These are phyloP conservation scores for Aspergillus biplanus DNA, from an alignment of 495 filamentous ascomycete genomes.

Conservation along the genomic window DNA sequence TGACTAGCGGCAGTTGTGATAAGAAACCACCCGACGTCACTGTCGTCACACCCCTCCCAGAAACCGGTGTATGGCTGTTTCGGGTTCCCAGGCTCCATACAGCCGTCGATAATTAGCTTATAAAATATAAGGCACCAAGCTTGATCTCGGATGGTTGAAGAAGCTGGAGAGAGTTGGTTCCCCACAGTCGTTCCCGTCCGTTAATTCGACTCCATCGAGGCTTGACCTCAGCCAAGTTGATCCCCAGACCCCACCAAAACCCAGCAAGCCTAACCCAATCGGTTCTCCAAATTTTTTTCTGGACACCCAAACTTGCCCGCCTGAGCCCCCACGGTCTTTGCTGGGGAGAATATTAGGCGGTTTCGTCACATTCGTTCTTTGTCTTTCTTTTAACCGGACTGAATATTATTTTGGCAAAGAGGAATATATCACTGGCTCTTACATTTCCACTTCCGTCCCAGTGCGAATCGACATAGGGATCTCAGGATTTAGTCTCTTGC, in stretches of 20 bases:
- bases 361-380: neutral
- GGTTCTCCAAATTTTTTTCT: neutral
- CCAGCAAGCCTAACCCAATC: conserved; percentile 4
- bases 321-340: conserved; percentile 1
- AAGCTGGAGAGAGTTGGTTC: neutral
- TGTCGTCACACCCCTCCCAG: conserved; percentile 13
- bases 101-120: neutral
- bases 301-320: neutral
- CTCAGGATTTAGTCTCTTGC: neutral
- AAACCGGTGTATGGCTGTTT: neutral
- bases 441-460: neutral
- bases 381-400: neutral
- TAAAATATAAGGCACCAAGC: neutral
- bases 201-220: conserved; percentile 4
- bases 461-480: neutral
- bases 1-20: conserved; percentile 18
- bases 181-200: conserved; percentile 5
- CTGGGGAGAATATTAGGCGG: neutral
- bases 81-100: neutral
- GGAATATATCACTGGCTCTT: neutral
- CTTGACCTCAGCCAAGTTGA: neutral
- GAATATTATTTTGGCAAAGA: too few relatives aligned
- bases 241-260: conserved; percentile 13
- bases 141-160: neutral
- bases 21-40: neutral